Evolutionary conservation across 371 early-diverging fungal species (phyloP).

Genomic region (Mortierella sp.): DNA sequence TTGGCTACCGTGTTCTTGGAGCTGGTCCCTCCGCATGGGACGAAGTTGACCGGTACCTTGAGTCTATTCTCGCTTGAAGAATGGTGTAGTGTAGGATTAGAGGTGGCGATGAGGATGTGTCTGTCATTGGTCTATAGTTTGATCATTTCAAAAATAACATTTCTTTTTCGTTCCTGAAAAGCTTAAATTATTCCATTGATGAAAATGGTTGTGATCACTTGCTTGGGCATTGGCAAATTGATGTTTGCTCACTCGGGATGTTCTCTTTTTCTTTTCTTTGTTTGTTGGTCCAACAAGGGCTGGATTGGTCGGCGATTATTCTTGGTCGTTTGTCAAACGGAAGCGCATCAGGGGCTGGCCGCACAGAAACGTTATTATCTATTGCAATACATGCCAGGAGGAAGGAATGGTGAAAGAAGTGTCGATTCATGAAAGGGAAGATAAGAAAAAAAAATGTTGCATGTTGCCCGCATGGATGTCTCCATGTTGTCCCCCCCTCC

Average conservation of each 20-base stretch:
- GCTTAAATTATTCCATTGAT: neutral
- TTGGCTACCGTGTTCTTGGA: constrained; percentile 46
- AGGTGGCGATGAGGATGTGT: too few species aligned
- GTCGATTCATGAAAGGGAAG: neutral
- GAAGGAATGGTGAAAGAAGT: too few species aligned
- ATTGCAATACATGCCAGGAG: neutral
- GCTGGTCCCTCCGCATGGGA: constrained; percentile 34
- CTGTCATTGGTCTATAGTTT: neutral
- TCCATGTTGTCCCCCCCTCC: too few species aligned
- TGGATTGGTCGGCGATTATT: too few species aligned
- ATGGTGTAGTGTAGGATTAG: neutral
- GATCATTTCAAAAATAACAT: neutral
- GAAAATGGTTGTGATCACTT: neutral
- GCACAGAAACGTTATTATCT: too few species aligned
- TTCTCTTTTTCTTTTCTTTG: neutral
- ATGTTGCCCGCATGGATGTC: neutral
- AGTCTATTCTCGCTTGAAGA: constrained; percentile 20
- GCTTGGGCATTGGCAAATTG: neutral
- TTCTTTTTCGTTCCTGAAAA: constrained; percentile 1
- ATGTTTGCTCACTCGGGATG: neutral
- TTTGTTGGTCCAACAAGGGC: neutral
- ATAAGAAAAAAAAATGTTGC: neutral
- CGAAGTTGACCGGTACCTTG: constrained; percentile 37
- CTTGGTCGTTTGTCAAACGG: neutral
- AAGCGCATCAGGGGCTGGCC: neutral